Evolutionary conservation across 2,329 filamentous ascomycete species (phyloP), one percentile per base, ranked within the genome.

Genomic region (Claviceps humidiphila): DNA sequence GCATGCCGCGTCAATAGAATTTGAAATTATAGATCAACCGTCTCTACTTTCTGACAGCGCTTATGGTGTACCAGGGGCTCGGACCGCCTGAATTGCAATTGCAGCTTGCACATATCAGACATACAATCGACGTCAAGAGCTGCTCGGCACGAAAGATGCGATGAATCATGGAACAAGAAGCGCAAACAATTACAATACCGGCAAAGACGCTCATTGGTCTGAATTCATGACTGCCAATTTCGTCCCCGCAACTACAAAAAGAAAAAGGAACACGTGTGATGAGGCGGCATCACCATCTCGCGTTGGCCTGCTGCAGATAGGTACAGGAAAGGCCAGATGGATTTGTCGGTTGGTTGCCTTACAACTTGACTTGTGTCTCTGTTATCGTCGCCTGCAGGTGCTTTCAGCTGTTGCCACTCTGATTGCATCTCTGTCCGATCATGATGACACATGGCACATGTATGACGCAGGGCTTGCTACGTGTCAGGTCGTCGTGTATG

Each of bases 211-310:
- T 20, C 20, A 20, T 22, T 9, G 30, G 9, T 34, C 30, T 11
- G 30, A 9, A 11, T 22, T 42, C 8, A 42, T 43, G 13, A 43
- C 22, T 44, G 42, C 20, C 2, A 45, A 11, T 34, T 34, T 11
- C 4, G 30, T 11, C 30, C 11, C 30, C 30, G 9, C 30, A 34
- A 34, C 30, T 34, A 9, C 30, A 24, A 30, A 30, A 44, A 16
- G 45, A 30, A 17, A 17, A 42, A 22, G 11, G 11, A 17, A 48
- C 30, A 26, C 3, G 16, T 43, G 13, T 47, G 13, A 14, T n/a
- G 26, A 47, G 30, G 43, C 40, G n/a, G 11, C 43, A 53, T 47
- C 26, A 17, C n/a, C 44, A 48, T 43, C 48, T 53, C 48, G 48
- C 44, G 17, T 40, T 40, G 14, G 20, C 43, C 43, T 42, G 14